Base-by-base conservation (phyloP, 2,329 filamentous ascomycete genomes). In the Cercospora brassicicola region DNA sequence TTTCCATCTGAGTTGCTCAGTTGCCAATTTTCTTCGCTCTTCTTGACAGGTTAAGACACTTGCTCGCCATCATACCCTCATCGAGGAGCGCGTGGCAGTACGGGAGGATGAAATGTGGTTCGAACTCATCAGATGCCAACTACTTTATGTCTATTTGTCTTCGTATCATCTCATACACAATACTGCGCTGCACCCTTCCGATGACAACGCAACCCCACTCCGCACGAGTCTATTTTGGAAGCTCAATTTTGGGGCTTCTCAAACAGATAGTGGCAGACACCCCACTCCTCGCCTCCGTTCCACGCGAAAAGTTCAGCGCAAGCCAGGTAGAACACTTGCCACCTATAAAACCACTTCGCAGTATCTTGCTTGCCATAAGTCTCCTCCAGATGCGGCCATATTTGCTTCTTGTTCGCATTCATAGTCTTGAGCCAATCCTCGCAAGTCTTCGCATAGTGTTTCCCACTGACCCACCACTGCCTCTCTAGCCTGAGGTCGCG, bases 321-420 rank as follows among this genome's bases (percentile, higher is more conserved):
- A 30, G 89, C 89, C 84, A 91, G 83, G 76, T 90, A 90, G 72
- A 91, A 92, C 36, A 91, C 86, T 79, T 91, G 87, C 89, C 90
- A 92, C 66, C 89, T 82, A 74, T 90, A 85, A 76, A 86, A 91
- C 89, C 88, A 91, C 64, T 84, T 88, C 57, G 79, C 75, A 0
- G 86, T 84, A 20, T 88, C 82, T 15, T 85, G 82, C 74, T 87
- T 84, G 2, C 89, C 87, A 77, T 91, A 91, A 8, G 88, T 91
- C 77, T 88, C 86, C 55, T 85, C 81, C 64, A 91, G 75, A 73
- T 88, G 84, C 57, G 87, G 87, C 88, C 88, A 90, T 64, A 91
- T 85, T 69, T 84, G 79, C 68, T 84, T 81, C 77, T 87, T 89
- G 70, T 85, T 87, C 23, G 79, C 80, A 20, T 82, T 82, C 87